Evolutionary conservation across 1,139 yeast species (phyloP).

Genomic region (Hyphopichia buzzinii): DNA sequence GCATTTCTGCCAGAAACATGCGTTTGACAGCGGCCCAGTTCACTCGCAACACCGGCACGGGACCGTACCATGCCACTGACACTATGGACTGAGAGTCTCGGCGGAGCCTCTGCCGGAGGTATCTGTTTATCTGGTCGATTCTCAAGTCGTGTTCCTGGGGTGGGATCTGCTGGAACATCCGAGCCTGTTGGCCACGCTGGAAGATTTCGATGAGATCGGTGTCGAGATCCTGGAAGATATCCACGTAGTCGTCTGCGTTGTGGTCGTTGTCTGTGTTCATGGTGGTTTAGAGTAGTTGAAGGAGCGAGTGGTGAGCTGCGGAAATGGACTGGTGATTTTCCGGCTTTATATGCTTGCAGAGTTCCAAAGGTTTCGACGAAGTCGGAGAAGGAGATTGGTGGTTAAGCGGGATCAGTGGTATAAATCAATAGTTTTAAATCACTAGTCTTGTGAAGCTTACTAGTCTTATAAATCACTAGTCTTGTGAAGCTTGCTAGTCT

Average conservation of each 20-base stretch:
- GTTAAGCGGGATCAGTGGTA: no score
- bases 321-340: no score
- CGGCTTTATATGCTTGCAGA: no score
- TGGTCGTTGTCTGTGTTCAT: neutral
- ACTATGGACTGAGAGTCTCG: neutral
- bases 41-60: neutral
- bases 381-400: no score
- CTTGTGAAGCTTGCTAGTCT: no score
- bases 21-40: neutral
- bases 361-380: no score
- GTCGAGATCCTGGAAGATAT: constrained; percentile 23
- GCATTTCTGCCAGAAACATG: neutral
- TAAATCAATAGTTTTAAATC: no score
- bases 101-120: neutral
- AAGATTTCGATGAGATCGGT: constrained; percentile 20
- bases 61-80: neutral
- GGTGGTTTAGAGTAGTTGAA: no score
- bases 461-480: no score
- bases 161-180: constrained; percentile 14
- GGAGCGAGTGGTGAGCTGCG: no score
- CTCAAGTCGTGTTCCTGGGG: constrained; percentile 13
- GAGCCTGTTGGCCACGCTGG: constrained; percentile 16
- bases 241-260: constrained; percentile 8
- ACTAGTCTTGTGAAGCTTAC: no score
- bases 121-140: constrained; percentile 12